Evolutionary conservation across 1,284 basidiomycete species (phyloP).

Genomic region (Irpex sp.): DNA sequence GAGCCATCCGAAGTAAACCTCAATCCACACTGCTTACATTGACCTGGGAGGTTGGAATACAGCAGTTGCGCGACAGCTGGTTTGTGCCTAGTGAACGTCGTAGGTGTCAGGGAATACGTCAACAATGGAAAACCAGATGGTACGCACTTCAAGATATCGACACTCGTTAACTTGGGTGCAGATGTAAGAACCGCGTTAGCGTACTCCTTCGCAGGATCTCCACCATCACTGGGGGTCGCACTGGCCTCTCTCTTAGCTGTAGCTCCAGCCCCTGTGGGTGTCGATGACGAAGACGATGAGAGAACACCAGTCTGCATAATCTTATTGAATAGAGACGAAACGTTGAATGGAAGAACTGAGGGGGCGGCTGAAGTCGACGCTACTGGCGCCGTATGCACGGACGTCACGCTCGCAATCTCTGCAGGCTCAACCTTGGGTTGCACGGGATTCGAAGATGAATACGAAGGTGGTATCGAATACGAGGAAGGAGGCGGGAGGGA

Average conservation of each 20-base stretch:
- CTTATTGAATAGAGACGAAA: slow-evolving; percentile 60
- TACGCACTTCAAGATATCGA: slow-evolving; percentile 72
- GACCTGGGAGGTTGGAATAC: slow-evolving; percentile 71
- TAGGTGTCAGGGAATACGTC: slow-evolving; percentile 11
- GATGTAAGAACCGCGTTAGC: slow-evolving; percentile 68
- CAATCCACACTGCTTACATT: slow-evolving; percentile 94
- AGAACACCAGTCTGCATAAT: slow-evolving; percentile 76
- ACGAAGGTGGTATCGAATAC: slow-evolving; percentile 6
- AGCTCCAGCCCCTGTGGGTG: slow-evolving; percentile 47
- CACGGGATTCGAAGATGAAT: slow-evolving; percentile 8
- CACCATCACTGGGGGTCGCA: slow-evolving; percentile 33
- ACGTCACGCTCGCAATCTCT: slow-evolving; percentile 19
- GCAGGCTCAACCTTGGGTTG: slow-evolving; percentile 27
- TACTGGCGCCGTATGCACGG: slow-evolving; percentile 13
- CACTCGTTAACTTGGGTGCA: slow-evolving; percentile 63
- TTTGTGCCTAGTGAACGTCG: slow-evolving; percentile 46
- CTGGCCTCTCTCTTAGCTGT: slow-evolving; percentile 36
- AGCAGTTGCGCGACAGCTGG: slow-evolving; percentile 63
- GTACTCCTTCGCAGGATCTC: slow-evolving; percentile 59
- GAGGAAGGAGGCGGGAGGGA: background rate
- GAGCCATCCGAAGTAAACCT: slow-evolving; percentile 73
- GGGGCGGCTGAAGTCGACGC: slow-evolving; percentile 26
- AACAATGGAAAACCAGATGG: background rate
- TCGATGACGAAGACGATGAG: slow-evolving; percentile 44
- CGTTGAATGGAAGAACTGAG: slow-evolving; percentile 33